These are phyloP conservation scores for Curvularia verruculosa DNA, from an alignment of 2,329 filamentous ascomycete genomes.

Conservation along the genomic window DNA sequence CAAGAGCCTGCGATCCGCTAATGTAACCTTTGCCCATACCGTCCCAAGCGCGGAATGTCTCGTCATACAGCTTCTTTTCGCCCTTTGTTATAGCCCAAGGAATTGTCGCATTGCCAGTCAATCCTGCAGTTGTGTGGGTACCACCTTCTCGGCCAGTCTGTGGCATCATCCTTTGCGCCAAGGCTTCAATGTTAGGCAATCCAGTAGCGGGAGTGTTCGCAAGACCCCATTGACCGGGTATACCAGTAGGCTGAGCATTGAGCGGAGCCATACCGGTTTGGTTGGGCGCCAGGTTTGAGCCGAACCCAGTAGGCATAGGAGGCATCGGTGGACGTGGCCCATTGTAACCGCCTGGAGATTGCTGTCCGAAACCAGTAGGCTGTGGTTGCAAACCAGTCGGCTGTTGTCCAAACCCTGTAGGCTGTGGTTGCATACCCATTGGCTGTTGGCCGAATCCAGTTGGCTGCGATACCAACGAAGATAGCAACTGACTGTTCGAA, in stretches of 20 bases:
- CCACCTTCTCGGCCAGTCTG: constrained; percentile 83
- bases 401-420: constrained; percentile 46
- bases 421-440: constrained; percentile 63
- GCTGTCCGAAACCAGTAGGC: constrained; percentile 64
- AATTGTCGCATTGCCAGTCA: constrained; percentile 92
- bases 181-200: constrained; percentile 88
- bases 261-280: constrained; percentile 70
- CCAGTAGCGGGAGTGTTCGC: constrained; percentile 91
- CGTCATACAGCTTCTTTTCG: constrained; percentile 95
- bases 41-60: constrained; percentile 95
- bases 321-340: constrained; percentile 81
- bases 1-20: constrained; percentile 88
- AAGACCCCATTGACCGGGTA: constrained; percentile 96
- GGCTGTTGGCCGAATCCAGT: constrained; percentile 66
- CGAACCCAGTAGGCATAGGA: constrained; percentile 69
- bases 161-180: constrained; percentile 96
- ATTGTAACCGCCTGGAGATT: constrained; percentile 77
- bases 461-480: constrained; percentile 60
- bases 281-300: constrained; percentile 60
- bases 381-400: constrained; percentile 41
- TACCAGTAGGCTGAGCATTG: constrained; percentile 91
- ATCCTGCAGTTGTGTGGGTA: constrained; percentile 82
- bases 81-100: constrained; percentile 99
- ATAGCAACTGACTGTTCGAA: constrained; percentile 69
- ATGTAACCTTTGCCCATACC: constrained; percentile 92